These are phyloP conservation scores for Blumeriella jaapii DNA, from an alignment of 2,329 filamentous ascomycete genomes.

Conservation along the genomic window DNA sequence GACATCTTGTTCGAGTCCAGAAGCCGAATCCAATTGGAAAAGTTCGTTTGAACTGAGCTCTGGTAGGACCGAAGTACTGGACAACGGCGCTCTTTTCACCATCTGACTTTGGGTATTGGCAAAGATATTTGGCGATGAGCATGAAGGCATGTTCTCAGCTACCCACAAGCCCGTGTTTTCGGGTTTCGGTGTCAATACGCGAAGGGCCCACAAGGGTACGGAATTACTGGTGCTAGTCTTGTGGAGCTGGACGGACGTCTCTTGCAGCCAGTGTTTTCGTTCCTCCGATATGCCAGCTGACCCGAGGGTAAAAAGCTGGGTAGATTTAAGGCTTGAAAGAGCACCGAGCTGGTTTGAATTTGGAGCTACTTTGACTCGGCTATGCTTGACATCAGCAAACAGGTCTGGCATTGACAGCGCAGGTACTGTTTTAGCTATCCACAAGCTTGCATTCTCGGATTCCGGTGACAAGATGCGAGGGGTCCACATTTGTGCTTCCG, in stretches of 20 bases:
- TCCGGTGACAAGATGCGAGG: neutral
- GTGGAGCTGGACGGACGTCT: neutral
- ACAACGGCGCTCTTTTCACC: slow-evolving; percentile 3
- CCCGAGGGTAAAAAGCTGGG: slow-evolving; percentile 1
- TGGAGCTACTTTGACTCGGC: slow-evolving; percentile 6
- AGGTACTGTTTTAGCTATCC: slow-evolving; percentile 2
- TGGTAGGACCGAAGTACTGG: slow-evolving; percentile 1
- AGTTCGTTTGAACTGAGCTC: slow-evolving; percentile 5
- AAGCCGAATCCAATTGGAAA: neutral
- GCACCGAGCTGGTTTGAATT: neutral
- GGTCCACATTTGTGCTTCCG: slow-evolving; percentile 7
- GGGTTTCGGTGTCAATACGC: too few relatives aligned
- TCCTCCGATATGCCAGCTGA: too few relatives aligned
- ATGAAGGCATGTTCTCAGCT: too few relatives aligned
- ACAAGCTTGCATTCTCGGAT: slow-evolving; percentile 6
- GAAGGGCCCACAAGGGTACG: too few relatives aligned
- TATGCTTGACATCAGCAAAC: slow-evolving; percentile 11
- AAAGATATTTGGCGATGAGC: too few relatives aligned
- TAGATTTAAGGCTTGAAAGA: slow-evolving; percentile 10
- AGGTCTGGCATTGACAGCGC: slow-evolving; percentile 7
- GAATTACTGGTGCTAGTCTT: too few relatives aligned
- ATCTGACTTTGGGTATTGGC: too few relatives aligned
- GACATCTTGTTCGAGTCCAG: neutral
- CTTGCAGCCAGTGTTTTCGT: slow-evolving; percentile 1
- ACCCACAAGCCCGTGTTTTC: too few relatives aligned